These are phyloP conservation scores for Colletotrichum sp. DNA, from an alignment of 2,329 filamentous ascomycete species.

Conservation along the genomic window DNA sequence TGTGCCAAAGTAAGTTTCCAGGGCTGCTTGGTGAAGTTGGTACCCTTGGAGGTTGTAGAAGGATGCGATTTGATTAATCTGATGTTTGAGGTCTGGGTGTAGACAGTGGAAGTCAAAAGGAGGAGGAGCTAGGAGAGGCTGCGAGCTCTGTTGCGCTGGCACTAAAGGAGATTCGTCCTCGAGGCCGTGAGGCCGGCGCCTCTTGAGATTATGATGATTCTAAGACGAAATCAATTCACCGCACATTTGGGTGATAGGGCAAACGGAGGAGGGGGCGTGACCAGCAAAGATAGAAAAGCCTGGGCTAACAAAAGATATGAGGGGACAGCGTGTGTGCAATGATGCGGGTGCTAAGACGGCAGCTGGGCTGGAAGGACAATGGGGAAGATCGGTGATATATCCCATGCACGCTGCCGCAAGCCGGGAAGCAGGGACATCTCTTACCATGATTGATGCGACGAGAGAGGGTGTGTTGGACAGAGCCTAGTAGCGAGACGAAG, in stretches of 20 bases:
- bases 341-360: constrained; percentile 23
- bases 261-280: constrained; percentile 25
- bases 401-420: constrained; percentile 49
- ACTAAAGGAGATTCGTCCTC: constrained; percentile 38
- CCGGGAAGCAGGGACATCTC: constrained; percentile 40
- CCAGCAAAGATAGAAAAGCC: constrained; percentile 21
- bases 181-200: constrained; percentile 46
- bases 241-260: constrained; percentile 33
- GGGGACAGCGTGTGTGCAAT: constrained; percentile 15
- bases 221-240: constrained; percentile 44
- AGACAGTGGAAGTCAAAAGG: constrained; percentile 26
- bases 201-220: constrained; percentile 42
- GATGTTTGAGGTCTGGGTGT: constrained; percentile 28
- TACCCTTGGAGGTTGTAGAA: constrained; percentile 37
- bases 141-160: constrained; percentile 34
- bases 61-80: constrained; percentile 31
- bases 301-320: constrained; percentile 29
- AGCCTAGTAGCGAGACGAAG: constrained; percentile 34
- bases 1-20: constrained; percentile 1
- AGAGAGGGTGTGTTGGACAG: constrained; percentile 43
- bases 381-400: constrained; percentile 45
- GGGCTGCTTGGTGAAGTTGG: constrained; percentile 30
- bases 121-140: constrained; percentile 27
- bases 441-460: constrained; percentile 55
- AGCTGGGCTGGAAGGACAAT: constrained; percentile 24